Evolutionary conservation across 805 yeast species (phyloP), one percentile per base, ranked within the genome.

Genomic region (Ogataea corticis): DNA sequence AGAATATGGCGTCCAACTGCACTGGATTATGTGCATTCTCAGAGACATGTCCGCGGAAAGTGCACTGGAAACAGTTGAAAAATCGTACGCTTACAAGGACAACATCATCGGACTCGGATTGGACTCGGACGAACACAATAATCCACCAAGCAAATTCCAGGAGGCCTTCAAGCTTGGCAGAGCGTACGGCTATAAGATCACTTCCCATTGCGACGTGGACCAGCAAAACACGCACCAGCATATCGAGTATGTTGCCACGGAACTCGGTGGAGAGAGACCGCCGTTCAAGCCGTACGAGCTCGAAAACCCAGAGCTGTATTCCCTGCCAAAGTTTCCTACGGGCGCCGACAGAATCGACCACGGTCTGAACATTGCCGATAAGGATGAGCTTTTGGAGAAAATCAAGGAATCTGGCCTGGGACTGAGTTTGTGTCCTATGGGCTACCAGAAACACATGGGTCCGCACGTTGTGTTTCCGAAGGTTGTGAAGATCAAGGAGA

Each of bases 191-290:
- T 74, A 73, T n/a, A 49, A 66, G 32, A 66, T 68, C 12, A 68
- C 70, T 9, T 62, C 71, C 37, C 73, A 75, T 33, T 74, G 76
- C 23, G 76, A 72, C 48, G 77, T 72, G 15, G 75, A 75, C 42
- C 76, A 73, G 53, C 71, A 68, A 48, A 73, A 75, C 32, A 73
- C 69, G 48, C 69, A 68, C 50, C 57, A 69, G 5, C 69, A 61
- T 43, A 73, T 73, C 31, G 44, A 61, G 19, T 51, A 45, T 33
- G 57, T 46, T 14, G 48, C 38, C 10, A 46, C 32, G 12, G 52
- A 53, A 31, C 42, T 55, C 14, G 57, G 50, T 25, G 58, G 58
- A 4, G 29, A 39, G 13, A 46, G 44, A 19, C 51, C 48, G 4
- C 40, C 48, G 12, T 35, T 42, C 6, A 61, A 56, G 21, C 54